Evolutionary conservation across 345 rosid species (phyloP), one percentile per base, ranked within the genome.

Genomic region (Populus alba): DNA sequence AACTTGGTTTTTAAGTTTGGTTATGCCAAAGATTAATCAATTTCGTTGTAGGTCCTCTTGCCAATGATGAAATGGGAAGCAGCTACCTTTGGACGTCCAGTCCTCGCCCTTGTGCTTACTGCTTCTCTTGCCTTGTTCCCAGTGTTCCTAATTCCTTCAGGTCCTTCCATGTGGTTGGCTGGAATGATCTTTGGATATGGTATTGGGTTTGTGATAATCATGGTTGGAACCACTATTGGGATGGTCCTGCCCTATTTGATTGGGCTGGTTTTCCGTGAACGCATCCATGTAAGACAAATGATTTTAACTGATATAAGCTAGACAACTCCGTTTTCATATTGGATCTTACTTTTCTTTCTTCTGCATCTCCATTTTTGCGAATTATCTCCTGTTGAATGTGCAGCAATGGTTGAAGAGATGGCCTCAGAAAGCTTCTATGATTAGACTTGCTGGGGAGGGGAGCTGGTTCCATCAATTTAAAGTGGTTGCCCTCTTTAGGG

Each of bases 151-250:
- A 91, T 96, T 68, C 99, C 99, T 86, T 96, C 99, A 4, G 99
- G 97, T 68, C 99, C 99, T 59, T 96, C 99, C 65, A 96, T 96
- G 99, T 96, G 98, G 99, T 82, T 96, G 85, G 95, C 97, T 82
- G 99, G 99, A 33, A 96, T 96, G 99, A 92, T 94, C 71, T 96
- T 94, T 27, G 98, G 99, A 59, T 96, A 96, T 69, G 97, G 95
- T 74, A 84, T 92, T 23, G 99, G 99, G 43, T 96, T 96, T 43
- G 77, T 90, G 59, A 96, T 96, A 17, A 96, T 96, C 82, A 96
- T 96, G 98, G 92, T 87, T 23, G 99, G 98, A 68, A 96, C 99
- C 81, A 92, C 99, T 5, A 66, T 96, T 1, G 99, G 99, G 62
- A 96, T 94, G 99, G 81, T 92, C 76, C 86, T 96, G 57, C 97